Conservation (phyloP, 176 grass and related monocot genomes). For the Tillandsia leiboldiana region DNA sequence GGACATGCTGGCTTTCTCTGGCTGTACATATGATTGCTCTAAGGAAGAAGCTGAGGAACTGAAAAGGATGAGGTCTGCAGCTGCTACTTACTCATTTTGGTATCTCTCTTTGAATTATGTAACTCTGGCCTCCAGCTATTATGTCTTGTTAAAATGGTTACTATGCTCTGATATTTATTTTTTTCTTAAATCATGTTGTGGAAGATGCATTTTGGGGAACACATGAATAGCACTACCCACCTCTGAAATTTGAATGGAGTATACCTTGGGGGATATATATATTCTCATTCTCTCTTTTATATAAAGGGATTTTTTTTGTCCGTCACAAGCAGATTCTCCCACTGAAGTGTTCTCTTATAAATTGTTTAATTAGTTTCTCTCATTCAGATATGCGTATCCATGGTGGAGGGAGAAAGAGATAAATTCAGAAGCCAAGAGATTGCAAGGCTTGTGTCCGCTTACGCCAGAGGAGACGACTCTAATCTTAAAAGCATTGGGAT, state of each 20-base stretch:
- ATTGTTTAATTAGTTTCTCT: conserved; percentile 11
- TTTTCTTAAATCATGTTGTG: neutral
- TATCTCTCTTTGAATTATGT: neutral
- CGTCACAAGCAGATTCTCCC: neutral
- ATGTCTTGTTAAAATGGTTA: neutral
- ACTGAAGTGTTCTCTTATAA: neutral
- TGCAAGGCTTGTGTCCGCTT: conserved; percentile 84
- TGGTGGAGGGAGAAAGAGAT: conserved; percentile 99
- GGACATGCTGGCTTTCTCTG: conserved; percentile 98
- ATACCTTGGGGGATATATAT: too few species aligned
- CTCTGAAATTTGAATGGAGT: too few species aligned
- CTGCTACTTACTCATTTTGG: neutral
- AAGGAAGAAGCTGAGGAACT: conserved; percentile 73
- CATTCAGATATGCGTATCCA: conserved; percentile 81
- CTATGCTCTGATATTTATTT: neutral
- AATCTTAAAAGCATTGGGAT: conserved; percentile 72
- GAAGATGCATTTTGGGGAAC: neutral
- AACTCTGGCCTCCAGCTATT: neutral
- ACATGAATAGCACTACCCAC: neutral
- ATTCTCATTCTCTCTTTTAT: too few species aligned
- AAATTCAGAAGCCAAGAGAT: conserved; percentile 64
- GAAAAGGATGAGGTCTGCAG: conserved; percentile 74
- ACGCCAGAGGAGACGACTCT: conserved; percentile 74
- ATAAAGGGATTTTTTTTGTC: neutral
- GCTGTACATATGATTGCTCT: conserved; percentile 83